Evolutionary conservation across 768 basidiomycete species (phyloP), one percentile per base, ranked within the genome.

Genomic region (Dacryopinax spathularia): DNA sequence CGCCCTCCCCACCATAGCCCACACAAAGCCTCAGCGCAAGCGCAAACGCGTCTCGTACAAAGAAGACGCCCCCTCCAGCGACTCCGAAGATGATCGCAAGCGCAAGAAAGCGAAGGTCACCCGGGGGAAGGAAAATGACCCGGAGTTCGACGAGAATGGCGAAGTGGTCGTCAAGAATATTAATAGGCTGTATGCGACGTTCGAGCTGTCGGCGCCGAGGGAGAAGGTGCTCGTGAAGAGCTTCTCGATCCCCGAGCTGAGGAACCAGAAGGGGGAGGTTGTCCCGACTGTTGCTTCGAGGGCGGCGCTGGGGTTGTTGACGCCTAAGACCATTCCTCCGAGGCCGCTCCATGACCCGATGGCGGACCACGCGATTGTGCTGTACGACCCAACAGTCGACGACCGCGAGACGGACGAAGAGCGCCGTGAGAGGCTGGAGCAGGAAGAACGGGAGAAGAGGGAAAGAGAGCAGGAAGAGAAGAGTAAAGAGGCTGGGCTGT

Each of bases 271-370:
- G 60, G 90, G 91, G 1, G 79, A 83, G 37, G 65, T 80, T 13
- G 76, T 93, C 1, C 70, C 76, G 1, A 78, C 83, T 10, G 66
- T 80, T 2, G 76, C 82, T 3, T 83, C 89, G 0, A 84, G 89
- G 68, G 78, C 80, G 1, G 85, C 92, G 12, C 83, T 99, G 3
- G 96, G 96, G 29, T 85, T 89, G 62, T 84, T 93, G 13, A 87
- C 90, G 0, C 85, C 83, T 63, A 80, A 86, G 0, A 88, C 83
- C 68, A 75, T 96, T 64, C 81, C 88, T 60, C 96, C 96, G 18
- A 81, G 94, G 22, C 96, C 96, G 4, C 77, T 97, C n/a, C 88
- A 94, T 69, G 92, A 99, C 72, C 96, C 94, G 1, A 94, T 99
- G 89, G 85, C 89, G 60, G 93, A 98, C 69, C 94, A 97, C 74